A percentile compares a stretch with the other conserved stretches of the same genome.
Conservation (phyloP, 495 filamentous ascomycete species). For the Penicillium subrubescens region DNA sequence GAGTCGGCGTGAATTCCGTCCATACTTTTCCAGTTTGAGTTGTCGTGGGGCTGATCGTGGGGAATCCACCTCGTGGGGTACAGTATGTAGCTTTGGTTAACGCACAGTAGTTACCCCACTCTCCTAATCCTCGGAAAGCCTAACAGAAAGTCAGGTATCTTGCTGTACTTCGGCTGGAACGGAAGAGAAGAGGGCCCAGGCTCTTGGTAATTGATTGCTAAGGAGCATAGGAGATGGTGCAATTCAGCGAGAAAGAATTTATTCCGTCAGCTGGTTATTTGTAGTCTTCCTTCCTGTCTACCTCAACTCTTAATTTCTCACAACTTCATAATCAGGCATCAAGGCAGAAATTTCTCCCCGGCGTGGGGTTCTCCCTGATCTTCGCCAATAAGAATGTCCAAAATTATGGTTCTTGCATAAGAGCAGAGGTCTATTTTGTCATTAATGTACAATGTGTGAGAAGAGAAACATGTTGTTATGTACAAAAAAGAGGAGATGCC, state of each 20-base stretch:
- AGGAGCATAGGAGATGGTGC: background rate
- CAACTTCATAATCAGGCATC: background rate
- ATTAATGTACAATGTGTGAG: background rate
- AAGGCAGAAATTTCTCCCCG: slow-evolving; percentile 2
- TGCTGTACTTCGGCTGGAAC: slow-evolving; percentile 3
- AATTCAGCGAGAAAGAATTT: background rate
- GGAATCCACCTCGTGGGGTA: slow-evolving; percentile 25
- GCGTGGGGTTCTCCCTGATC: background rate
- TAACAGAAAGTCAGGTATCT: too few species aligned
- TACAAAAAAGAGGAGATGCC: background rate
- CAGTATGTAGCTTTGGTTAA: background rate
- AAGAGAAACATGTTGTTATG: background rate
- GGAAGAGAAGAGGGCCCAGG: background rate
- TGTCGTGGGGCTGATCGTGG: slow-evolving; percentile 31
- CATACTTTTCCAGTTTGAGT: background rate
- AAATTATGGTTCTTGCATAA: background rate
- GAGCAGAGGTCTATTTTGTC: background rate
- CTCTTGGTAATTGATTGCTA: slow-evolving; percentile 1
- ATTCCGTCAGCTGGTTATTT: background rate
- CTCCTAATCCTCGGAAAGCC: background rate
- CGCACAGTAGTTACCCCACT: background rate
- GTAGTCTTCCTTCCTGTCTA: background rate
- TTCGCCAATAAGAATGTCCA: background rate
- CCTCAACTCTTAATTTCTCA: background rate
- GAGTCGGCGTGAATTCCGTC: background rate